phyloP scores from a whole-genome alignment of 192 early-diverging fungal genomes.

The Coemansia sp. region DNA sequence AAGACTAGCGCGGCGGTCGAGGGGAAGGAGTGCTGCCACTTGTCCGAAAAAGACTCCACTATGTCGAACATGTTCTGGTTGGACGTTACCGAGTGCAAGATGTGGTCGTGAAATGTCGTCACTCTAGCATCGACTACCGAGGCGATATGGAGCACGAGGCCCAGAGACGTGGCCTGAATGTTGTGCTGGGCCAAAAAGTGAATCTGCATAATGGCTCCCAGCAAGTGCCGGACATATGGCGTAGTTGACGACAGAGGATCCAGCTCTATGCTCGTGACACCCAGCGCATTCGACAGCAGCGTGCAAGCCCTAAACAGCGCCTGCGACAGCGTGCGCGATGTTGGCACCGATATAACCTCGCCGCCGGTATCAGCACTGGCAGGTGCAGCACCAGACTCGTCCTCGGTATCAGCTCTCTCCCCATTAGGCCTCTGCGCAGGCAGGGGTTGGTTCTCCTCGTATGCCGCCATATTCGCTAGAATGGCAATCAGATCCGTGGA shows the following conservation, averaged over 20 bases:
- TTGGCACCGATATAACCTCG: constrained; percentile 16
- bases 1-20: constrained; percentile 44
- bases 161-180: constrained; percentile 49
- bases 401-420: neutral
- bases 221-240: constrained; percentile 43
- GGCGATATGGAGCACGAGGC: constrained; percentile 43
- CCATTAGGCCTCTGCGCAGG: neutral
- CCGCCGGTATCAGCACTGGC: neutral
- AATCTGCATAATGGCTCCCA: constrained; percentile 49
- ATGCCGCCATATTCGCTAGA: constrained; percentile 42
- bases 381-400: neutral
- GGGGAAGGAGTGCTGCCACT: constrained; percentile 37
- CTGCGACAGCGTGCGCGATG: constrained; percentile 43
- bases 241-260: constrained; percentile 43
- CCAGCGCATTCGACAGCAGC: constrained; percentile 35
- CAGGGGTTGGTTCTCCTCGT: constrained; percentile 41
- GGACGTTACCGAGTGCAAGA: constrained; percentile 19
- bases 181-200: constrained; percentile 50
- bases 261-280: constrained; percentile 28
- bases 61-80: constrained; percentile 15
- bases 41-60: constrained; percentile 24
- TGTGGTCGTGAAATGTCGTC: constrained; percentile 33
- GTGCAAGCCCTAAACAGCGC: constrained; percentile 42
- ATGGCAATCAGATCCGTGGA: constrained; percentile 49
- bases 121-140: constrained; percentile 48